Evolutionary conservation across 768 basidiomycete genomes (phyloP).

Genomic region (Omphalotus guepiniiformis): DNA sequence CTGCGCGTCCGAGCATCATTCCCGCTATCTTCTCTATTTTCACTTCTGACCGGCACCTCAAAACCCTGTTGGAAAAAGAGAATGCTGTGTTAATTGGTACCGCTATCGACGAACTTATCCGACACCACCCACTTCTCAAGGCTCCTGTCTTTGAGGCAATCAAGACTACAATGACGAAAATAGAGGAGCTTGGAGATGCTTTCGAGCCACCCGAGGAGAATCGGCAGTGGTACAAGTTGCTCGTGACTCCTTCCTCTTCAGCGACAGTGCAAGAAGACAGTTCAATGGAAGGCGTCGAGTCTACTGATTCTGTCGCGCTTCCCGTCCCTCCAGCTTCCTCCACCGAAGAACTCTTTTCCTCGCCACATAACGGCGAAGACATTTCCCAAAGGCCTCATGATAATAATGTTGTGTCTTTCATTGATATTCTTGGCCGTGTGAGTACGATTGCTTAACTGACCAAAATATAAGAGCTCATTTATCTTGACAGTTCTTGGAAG

Average conservation of each 20-base stretch:
- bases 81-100: conserved; percentile 86
- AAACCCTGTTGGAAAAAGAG: conserved; percentile 87
- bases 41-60: conserved; percentile 78
- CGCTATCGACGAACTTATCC: conserved; percentile 90
- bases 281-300: conserved; percentile 44
- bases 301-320: conserved; percentile 11
- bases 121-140: conserved; percentile 91
- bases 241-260: conserved; percentile 21
- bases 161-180: conserved; percentile 61
- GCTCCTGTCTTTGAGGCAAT: conserved; percentile 73
- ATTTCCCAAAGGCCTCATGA: conserved; percentile 54
- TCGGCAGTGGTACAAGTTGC: conserved; percentile 64
- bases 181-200: conserved; percentile 68
- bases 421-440: conserved; percentile 78
- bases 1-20: conserved; percentile 75
- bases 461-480: conserved; percentile 1
- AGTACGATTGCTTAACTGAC: conserved; percentile 18
- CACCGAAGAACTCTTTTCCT: neutral
- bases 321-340: neutral
- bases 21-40: conserved; percentile 83
- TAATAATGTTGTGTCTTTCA: conserved; percentile 71
- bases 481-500: conserved; percentile 77
- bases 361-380: conserved; percentile 27
- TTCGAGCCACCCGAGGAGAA: conserved; percentile 55
- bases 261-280: conserved; percentile 30